phyloP scores from a whole-genome alignment of 2,329 filamentous ascomycete genomes.

The Aureobasidium pullulans region DNA sequence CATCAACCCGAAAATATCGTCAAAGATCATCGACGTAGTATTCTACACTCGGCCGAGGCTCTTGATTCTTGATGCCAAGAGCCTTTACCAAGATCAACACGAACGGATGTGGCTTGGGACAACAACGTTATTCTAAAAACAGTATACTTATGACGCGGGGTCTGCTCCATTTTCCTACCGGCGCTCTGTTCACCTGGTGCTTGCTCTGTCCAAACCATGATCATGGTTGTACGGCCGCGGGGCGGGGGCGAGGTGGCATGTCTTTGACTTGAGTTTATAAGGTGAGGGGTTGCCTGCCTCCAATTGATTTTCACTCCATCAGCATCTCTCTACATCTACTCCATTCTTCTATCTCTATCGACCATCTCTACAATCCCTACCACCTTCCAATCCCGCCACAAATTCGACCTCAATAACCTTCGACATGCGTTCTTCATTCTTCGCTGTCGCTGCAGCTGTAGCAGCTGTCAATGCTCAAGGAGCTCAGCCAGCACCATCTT shows the following conservation, averaged over 20 bases:
- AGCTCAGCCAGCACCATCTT: conserved; percentile 1
- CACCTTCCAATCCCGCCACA: background rate
- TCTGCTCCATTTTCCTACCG: background rate
- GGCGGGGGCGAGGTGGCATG: background rate
- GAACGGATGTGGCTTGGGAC: conserved; percentile 6
- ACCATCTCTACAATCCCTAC: no score
- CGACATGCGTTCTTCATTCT: background rate
- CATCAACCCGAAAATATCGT: background rate
- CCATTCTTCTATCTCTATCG: background rate
- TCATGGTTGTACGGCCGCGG: background rate
- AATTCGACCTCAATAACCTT: no score
- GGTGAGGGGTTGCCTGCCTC: background rate
- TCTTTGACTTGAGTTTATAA: background rate
- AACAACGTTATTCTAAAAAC: background rate
- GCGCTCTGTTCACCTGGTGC: background rate
- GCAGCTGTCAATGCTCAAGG: conserved; percentile 5
- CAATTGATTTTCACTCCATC: background rate
- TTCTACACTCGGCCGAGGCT: background rate
- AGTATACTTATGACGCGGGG: conserved; percentile 3
- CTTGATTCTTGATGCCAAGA: background rate
- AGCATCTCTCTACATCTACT: background rate
- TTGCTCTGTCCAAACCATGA: background rate
- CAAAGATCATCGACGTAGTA: background rate
- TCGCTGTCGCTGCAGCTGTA: background rate
- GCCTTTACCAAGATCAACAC: background rate